Percentiles rank a stretch among this genome's conserved stretches.
Evolutionary conservation across 1,139 yeast genomes (phyloP).

Genomic region (Hyphopichia khmerensis): DNA sequence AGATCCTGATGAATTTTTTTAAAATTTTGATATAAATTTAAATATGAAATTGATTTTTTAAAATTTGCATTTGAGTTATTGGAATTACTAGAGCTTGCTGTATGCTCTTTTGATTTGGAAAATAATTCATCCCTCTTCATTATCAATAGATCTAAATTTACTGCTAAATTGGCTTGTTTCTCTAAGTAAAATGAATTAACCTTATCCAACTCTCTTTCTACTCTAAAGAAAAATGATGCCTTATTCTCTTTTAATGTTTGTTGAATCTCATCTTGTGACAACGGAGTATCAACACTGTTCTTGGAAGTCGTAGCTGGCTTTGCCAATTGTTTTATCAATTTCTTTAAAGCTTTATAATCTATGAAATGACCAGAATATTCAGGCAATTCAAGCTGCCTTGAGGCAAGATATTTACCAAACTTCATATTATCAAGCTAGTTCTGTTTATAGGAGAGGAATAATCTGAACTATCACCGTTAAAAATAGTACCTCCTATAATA

Average conservation of each 20-base stretch:
- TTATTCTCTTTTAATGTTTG: constrained; percentile 81
- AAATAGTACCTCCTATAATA: too few species aligned
- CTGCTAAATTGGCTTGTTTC: constrained; percentile 81
- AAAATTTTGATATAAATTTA: constrained; percentile 77
- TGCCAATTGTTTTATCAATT: constrained; percentile 69
- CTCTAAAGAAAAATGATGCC: constrained; percentile 87
- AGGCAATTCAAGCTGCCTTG: constrained; percentile 90
- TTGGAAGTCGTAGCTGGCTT: constrained; percentile 23
- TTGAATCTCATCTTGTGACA: constrained; percentile 41
- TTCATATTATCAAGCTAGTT: too few species aligned
- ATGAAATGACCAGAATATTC: constrained; percentile 93
- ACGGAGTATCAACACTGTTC: constrained; percentile 11
- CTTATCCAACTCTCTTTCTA: constrained; percentile 92
- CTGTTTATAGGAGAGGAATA: too few species aligned
- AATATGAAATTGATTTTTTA: constrained; percentile 42
- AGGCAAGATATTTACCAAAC: constrained; percentile 92
- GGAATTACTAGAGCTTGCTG: constrained; percentile 17
- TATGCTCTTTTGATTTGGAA: constrained; percentile 33
- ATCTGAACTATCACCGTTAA: too few species aligned
- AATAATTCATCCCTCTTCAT: constrained; percentile 67
- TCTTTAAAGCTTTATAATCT: constrained; percentile 89
- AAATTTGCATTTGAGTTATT: constrained; percentile 21
- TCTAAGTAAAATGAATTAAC: constrained; percentile 87
- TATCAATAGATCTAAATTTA: constrained; percentile 72
- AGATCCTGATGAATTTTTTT: constrained; percentile 87